These are phyloP conservation scores for Aspergillus vadensis DNA, from an alignment of 2,329 filamentous ascomycete species.

Conservation along the genomic window DNA sequence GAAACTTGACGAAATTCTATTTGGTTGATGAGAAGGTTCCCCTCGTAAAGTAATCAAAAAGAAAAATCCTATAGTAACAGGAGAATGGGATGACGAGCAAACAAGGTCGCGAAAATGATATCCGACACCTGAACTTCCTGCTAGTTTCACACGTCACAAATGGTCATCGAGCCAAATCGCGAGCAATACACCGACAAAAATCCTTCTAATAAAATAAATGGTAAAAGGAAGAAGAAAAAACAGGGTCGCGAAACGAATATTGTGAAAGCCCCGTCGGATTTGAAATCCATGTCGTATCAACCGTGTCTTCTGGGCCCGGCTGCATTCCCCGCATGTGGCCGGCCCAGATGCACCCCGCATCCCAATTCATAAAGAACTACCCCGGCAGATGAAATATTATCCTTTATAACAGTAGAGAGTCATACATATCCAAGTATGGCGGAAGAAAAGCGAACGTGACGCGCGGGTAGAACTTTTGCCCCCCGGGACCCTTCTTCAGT, in stretches of 20 bases:
- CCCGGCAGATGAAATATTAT: conserved; percentile 20
- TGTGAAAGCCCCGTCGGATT: conserved; percentile 8
- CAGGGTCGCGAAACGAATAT: neutral
- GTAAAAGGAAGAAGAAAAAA: conserved; percentile 13
- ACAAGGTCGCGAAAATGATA: conserved; percentile 12
- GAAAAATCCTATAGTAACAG: conserved; percentile 24
- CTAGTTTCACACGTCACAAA: conserved; percentile 26
- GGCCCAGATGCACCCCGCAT: conserved; percentile 20
- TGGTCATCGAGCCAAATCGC: conserved; percentile 24
- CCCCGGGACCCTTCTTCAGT: conserved; percentile 1
- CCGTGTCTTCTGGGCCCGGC: conserved; percentile 26
- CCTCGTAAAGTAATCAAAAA: conserved; percentile 2
- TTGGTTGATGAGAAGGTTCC: conserved; percentile 8
- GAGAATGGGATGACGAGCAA: conserved; percentile 13
- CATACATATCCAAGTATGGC: conserved; percentile 11
- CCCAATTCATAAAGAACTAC: conserved; percentile 10
- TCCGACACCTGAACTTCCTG: conserved; percentile 25
- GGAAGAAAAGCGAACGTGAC: neutral
- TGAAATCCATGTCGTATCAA: conserved; percentile 18
- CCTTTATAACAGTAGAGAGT: conserved; percentile 14
- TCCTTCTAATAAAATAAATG: neutral
- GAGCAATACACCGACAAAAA: conserved; percentile 18
- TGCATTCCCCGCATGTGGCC: conserved; percentile 41
- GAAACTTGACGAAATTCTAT: conserved; percentile 20
- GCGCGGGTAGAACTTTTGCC: conserved; percentile 1